Base-by-base conservation (phyloP, 1,284 basidiomycete species). In the Trichosporon ovoides region DNA sequence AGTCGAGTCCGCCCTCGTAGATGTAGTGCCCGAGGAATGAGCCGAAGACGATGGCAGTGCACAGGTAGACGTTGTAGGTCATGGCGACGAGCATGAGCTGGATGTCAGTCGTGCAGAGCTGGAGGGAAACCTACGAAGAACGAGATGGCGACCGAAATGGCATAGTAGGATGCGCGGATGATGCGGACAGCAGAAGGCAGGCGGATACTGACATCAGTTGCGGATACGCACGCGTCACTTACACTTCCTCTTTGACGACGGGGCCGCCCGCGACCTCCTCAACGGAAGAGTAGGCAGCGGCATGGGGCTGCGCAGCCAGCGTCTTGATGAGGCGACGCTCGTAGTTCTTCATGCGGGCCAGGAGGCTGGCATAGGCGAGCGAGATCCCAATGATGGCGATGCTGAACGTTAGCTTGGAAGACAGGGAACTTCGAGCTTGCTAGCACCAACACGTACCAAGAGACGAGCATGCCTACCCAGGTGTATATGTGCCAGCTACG, bases 11-110 rank as follows among this genome's bases (percentile, higher is more conserved):
- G n/a, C 57, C 65, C 62, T 78, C 76, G 55, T 76, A 78, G 37
- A 70, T 19, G 11, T 73, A 57, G 64, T 79, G 77, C 3, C 78
- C 78, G 0, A 72, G 52, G 55, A 77, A 74, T 7, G 77, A 70
- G 7, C 78, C 78, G 7, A 77, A 20, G 14, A 79, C 66, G 48
- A 79, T 75, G 1, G 77, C 72, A 11, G 61, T 46, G 61, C 77
- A 77, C 57, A 79, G 75, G 59, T 68, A 79, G 14, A 72, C 72
- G 57, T 77, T 76, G 68, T 76, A 79, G 5, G 77, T 77, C 78
- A 79, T 79, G 10, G 78, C 75, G 31, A 78, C 78, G 38, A 79
- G 68, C 78, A 79, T 79, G 60, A 79, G 69, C 75, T 77, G 58
- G n/a, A 9, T 11, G 43, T 36, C 36, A 46, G 50, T 24, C 35